phyloP scores from a whole-genome alignment of 2,329 filamentous ascomycete species.

The Aspergillus ochraceoroseus region DNA sequence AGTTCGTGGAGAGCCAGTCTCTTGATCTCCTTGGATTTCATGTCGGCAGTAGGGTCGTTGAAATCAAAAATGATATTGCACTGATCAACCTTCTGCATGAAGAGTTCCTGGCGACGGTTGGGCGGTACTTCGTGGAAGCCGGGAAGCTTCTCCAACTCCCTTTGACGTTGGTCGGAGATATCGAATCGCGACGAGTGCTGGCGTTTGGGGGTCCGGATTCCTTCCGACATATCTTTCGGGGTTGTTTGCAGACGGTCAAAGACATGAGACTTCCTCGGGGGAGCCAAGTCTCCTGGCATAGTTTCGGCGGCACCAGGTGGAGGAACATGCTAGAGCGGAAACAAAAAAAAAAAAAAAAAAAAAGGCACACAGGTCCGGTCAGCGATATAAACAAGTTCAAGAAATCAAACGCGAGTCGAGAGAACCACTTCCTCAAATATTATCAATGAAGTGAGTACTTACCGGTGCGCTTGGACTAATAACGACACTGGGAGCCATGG shows the following conservation, averaged over 20 bases:
- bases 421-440: no score
- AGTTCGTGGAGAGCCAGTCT: conserved; percentile 90
- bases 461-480: conserved; percentile 93
- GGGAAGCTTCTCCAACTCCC: conserved; percentile 93
- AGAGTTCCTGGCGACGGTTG: conserved; percentile 88
- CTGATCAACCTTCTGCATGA: conserved; percentile 99
- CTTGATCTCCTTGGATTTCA: conserved; percentile 99
- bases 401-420: no score
- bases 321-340: conserved; percentile 66
- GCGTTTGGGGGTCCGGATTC: conserved; percentile 87
- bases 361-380: not conserved
- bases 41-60: conserved; percentile 94
- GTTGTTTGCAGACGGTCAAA: conserved; percentile 88
- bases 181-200: conserved; percentile 98
- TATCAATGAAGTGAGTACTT: no score
- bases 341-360: conserved; percentile 1
- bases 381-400: no score
- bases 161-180: conserved; percentile 81
- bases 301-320: conserved; percentile 92
- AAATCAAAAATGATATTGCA: conserved; percentile 99
- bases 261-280: conserved; percentile 88
- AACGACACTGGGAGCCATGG: conserved; percentile 77
- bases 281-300: conserved; percentile 94
- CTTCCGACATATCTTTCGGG: conserved; percentile 93
- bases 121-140: conserved; percentile 97